These are phyloP conservation scores for Pharnaceum exiguum DNA, from an alignment of 148 eudicot genomes.

Conservation along the genomic window DNA sequence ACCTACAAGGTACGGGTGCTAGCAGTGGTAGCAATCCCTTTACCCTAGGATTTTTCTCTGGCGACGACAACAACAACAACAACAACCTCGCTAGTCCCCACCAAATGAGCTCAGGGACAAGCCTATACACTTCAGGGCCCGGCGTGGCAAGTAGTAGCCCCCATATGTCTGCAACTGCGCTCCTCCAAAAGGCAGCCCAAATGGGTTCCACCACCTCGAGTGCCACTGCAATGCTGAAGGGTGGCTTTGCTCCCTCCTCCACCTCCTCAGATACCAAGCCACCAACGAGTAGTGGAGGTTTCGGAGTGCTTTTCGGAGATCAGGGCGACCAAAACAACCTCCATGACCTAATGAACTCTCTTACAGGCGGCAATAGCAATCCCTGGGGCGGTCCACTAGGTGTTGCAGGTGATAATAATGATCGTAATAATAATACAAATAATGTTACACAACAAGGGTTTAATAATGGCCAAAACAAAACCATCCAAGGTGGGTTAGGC, in stretches of 20 bases:
- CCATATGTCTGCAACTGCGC: conserved; percentile 69
- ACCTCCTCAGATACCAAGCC: conserved; percentile 19
- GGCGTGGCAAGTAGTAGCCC: background rate
- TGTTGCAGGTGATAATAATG: background rate
- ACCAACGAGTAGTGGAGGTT: conserved; percentile 15
- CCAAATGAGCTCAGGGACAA: conserved; percentile 11
- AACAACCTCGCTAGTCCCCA: conserved; percentile 15
- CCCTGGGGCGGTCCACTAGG: conserved; percentile 4
- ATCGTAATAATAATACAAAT: background rate
- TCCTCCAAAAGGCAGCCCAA: conserved; percentile 70
- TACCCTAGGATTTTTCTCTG: conserved; percentile 22
- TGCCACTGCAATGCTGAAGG: conserved; percentile 38
- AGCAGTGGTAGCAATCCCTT: background rate
- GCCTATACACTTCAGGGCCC: conserved; percentile 17
- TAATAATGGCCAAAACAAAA: conserved; percentile 14
- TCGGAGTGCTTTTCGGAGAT: conserved; percentile 27
- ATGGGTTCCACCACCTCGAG: conserved; percentile 52
- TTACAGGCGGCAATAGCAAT: background rate
- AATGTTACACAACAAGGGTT: background rate
- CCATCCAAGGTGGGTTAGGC: conserved; percentile 17
- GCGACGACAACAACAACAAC: background rate
- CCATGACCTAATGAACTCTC: conserved; percentile 42
- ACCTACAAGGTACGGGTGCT: conserved; percentile 19
- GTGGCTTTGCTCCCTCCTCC: conserved; percentile 12
- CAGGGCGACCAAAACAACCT: conserved; percentile 33